Conservation (phyloP, 345 rosid species). For the Ricinus communis region DNA sequence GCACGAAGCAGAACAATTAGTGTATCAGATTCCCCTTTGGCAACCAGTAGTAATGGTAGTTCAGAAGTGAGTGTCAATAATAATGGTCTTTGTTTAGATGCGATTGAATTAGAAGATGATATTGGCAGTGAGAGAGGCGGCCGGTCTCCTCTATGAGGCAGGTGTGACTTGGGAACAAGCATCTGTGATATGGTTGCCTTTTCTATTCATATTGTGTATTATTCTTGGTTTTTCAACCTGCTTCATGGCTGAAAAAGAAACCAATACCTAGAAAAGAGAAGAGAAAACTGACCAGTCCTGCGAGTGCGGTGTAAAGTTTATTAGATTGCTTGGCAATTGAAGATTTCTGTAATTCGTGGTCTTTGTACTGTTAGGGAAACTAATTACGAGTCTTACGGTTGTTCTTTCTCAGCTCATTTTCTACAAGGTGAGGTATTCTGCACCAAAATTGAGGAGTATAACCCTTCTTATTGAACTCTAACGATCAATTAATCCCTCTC, state of each 20-base stretch:
- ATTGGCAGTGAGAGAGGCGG: slow-evolving; percentile 62
- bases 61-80: slow-evolving; percentile 88
- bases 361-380: slow-evolving; percentile 34
- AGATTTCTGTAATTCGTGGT: slow-evolving; percentile 28
- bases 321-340: slow-evolving; percentile 19
- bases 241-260: slow-evolving; percentile 26
- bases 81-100: slow-evolving; percentile 62
- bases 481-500: background rate
- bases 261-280: slow-evolving; percentile 10
- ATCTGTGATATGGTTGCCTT: background rate
- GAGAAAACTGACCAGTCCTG: slow-evolving; percentile 17
- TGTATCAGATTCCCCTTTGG: slow-evolving; percentile 87
- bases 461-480: slow-evolving; percentile 1
- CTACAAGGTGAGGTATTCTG: slow-evolving; percentile 29
- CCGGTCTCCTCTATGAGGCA: slow-evolving; percentile 66
- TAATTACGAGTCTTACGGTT: slow-evolving; percentile 17
- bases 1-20: slow-evolving; percentile 62
- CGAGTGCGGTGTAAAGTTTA: slow-evolving; percentile 36
- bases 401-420: slow-evolving; percentile 13
- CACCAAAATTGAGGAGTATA: slow-evolving; percentile 7
- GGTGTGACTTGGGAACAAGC: slow-evolving; percentile 38
- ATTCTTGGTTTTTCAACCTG: slow-evolving; percentile 18
- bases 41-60: slow-evolving; percentile 96
- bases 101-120: slow-evolving; percentile 61
- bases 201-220: slow-evolving; percentile 15